phyloP scores from a whole-genome alignment of 176 grass and related monocot species.

The Thinopyrum elongatum region DNA sequence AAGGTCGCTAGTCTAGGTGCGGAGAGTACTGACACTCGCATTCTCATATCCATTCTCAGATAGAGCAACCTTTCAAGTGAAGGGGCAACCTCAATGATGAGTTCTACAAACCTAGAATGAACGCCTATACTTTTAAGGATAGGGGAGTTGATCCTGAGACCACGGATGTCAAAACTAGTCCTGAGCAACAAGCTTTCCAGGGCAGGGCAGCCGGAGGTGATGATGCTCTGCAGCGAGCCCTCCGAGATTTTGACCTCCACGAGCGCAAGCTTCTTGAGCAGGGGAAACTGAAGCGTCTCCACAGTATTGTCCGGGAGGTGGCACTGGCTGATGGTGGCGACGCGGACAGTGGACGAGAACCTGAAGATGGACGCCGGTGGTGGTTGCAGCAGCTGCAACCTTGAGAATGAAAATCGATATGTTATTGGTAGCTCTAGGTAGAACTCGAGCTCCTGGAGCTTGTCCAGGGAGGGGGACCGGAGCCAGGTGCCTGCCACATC shows the following conservation, averaged over 20 bases:
- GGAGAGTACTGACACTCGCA: background rate
- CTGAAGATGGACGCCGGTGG: slow-evolving; percentile 26
- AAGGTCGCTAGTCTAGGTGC: background rate
- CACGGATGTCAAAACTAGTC: background rate
- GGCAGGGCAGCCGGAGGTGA: background rate
- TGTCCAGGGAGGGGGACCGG: background rate
- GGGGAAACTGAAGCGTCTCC: background rate
- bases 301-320: background rate
- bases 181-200: slow-evolving; percentile 3
- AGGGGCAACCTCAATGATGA: background rate
- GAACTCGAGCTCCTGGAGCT: background rate
- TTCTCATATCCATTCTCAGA: background rate
- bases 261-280: background rate
- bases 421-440: background rate
- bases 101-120: background rate
- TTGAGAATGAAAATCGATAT: background rate
- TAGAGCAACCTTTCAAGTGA: background rate
- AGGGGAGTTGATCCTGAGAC: background rate
- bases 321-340: background rate
- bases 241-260: background rate
- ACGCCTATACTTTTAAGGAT: slow-evolving; percentile 1
- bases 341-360: background rate
- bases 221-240: background rate
- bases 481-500: background rate
- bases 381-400: background rate